phyloP scores from a whole-genome alignment of 108 stramenopile genomes.

The Pseudonitzschia pungens region DNA sequence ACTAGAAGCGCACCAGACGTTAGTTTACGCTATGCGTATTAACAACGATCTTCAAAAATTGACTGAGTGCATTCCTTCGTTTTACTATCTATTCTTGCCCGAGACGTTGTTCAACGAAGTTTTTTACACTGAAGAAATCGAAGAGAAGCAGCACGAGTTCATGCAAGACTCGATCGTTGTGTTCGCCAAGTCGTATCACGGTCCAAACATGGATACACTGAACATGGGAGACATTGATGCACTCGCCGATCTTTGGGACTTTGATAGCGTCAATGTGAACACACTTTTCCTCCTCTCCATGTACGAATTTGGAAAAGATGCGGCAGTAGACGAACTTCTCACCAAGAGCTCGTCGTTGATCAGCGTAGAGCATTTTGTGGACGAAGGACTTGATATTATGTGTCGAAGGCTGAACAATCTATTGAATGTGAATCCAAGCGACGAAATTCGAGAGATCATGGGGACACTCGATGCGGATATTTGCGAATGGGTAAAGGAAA shows the following conservation, averaged over 20 bases:
- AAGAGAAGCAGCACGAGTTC: conserved; percentile 50
- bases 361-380: conserved; percentile 51
- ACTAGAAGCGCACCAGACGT: conserved; percentile 59
- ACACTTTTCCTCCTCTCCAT: conserved; percentile 73
- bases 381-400: conserved; percentile 59
- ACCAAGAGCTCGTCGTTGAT: conserved; percentile 43
- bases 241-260: conserved; percentile 57
- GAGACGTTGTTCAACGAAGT: conserved; percentile 48
- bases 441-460: conserved; percentile 55
- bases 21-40: conserved; percentile 59
- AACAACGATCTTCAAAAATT: conserved; percentile 47
- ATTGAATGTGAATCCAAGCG: conserved; percentile 41
- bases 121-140: conserved; percentile 34
- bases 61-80: conserved; percentile 53
- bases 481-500: conserved; percentile 66
- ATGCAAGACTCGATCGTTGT: conserved; percentile 65
- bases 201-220: conserved; percentile 49
- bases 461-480: conserved; percentile 76
- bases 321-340: conserved; percentile 58
- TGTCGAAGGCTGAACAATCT: conserved; percentile 60
- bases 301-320: conserved; percentile 76
- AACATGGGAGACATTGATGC: conserved; percentile 58
- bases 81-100: conserved; percentile 51
- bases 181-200: conserved; percentile 41
- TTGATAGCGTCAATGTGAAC: conserved; percentile 55